Base-by-base conservation (phyloP, 2,329 filamentous ascomycete species). In the Fusarium irregulare region DNA sequence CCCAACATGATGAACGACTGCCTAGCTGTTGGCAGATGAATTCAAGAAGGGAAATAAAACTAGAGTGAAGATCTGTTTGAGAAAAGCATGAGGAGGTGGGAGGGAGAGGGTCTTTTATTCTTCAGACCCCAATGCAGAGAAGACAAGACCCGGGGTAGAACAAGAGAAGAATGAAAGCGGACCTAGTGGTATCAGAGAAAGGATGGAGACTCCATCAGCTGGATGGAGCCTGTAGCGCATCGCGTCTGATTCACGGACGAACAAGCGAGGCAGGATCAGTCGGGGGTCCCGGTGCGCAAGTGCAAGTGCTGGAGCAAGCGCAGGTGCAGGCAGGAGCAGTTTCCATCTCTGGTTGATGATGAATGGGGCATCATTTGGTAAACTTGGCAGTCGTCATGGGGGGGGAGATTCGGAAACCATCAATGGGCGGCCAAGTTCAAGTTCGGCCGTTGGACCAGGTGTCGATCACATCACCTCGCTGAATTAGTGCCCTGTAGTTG, bases 301-400 rank as follows among this genome's bases (percentile, higher is more conserved):
- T 45, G 34, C 42, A 56, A 47, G 61, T 46, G 44, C 48, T 25
- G 32, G 48, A 25, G 16, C 48, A 50, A 23, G 46, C 30, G 30
- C n/a, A 23, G 11, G 11, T n/a, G 18, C 21, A 45, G 42, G 47
- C 30, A 34, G 49, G 49, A 16, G 18, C 49, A 41, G 56, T 56
- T 49, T 45, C 63, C 44, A 18, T 48, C 49, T 60, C 25, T 56
- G 55, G 51, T 40, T 40, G 44, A 58, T 64, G 58, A 48, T 56
- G 48, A 53, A 64, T 44, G 59, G 50, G 34, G 44, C 53, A 62
- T 71, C 51, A 59, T 55, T 59, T 58, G 41, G 59, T 61, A 54
- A 66, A 66, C 74, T 76, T 75, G 74, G 74, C 73, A 75, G 72
- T 75, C 74, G 71, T 76, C 74, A 76, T 76, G 70, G 71, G 67